Percentiles rank a stretch among this genome's conserved stretches.
phyloP scores from a whole-genome alignment of 2,329 filamentous ascomycete species.

The Endoconidiophora laricicola region DNA sequence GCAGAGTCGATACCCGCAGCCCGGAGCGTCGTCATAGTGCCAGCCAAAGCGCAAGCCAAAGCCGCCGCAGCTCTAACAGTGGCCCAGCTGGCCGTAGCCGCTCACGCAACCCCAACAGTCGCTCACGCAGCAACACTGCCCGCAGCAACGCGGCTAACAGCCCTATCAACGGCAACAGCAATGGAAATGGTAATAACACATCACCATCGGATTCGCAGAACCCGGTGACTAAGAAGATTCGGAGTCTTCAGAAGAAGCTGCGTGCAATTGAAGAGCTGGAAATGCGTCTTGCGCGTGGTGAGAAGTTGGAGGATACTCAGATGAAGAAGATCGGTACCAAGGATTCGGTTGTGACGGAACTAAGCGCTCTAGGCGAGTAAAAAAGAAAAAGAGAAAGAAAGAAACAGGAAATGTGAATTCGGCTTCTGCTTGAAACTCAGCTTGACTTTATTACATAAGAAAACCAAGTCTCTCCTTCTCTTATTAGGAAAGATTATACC shows the following conservation, averaged over 20 bases:
- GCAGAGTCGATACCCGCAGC: conserved; percentile 36
- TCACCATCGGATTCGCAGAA: conserved; percentile 34
- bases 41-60: conserved; percentile 14
- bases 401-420: not conserved
- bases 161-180: not conserved
- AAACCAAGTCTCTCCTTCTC: not conserved
- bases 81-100: conserved; percentile 32
- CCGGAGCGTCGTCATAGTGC: conserved; percentile 44
- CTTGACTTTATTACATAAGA: not conserved
- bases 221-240: conserved; percentile 85
- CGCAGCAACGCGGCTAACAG: conserved; percentile 18
- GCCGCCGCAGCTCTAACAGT: conserved; percentile 31
- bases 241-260: conserved; percentile 90
- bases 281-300: conserved; percentile 84
- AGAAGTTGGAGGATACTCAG: conserved; percentile 96
- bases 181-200: conserved; percentile 24
- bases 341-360: conserved; percentile 64
- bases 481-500: not conserved
- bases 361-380: conserved; percentile 40
- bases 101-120: conserved; percentile 33
- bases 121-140: conserved; percentile 35
- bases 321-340: conserved; percentile 97
- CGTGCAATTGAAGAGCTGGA: conserved; percentile 95
- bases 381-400: not conserved
- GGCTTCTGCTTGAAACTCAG: too few relatives aligned